A percentile compares a stretch with the other conserved stretches of the same genome.
phyloP scores from a whole-genome alignment of 805 yeast species.

The Lipomyces starkeyi region DNA sequence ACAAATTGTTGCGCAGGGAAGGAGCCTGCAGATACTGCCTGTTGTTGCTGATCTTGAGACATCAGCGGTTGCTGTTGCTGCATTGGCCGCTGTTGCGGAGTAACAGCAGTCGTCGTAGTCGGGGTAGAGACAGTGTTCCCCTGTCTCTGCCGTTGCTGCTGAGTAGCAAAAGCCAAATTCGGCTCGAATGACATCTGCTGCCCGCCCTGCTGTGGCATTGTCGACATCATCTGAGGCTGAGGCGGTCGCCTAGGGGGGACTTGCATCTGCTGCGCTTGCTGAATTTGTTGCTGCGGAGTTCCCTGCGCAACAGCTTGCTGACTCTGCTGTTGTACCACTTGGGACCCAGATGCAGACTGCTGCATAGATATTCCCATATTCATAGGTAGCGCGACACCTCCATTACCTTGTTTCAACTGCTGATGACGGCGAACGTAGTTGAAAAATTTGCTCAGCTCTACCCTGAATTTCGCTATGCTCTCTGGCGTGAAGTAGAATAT shows the following conservation, averaged over 20 bases:
- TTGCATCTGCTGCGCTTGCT: slow-evolving; percentile 5
- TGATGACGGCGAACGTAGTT: slow-evolving; percentile 25
- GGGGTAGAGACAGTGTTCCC: background rate
- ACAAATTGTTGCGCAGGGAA: background rate
- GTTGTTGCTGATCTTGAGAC: slow-evolving; percentile 14
- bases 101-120: background rate
- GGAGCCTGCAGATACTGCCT: background rate
- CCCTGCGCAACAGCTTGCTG: slow-evolving; percentile 11
- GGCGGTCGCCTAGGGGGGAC: background rate
- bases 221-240: background rate
- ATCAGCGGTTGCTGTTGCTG: slow-evolving; percentile 21
- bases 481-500: slow-evolving; percentile 22
- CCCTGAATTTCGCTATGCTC: slow-evolving; percentile 23
- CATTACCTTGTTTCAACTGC: slow-evolving; percentile 14
- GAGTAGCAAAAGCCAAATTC: slow-evolving; percentile 11
- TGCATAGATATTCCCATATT: background rate
- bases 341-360: slow-evolving; percentile 8
- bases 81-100: slow-evolving; percentile 18
- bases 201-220: background rate
- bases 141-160: slow-evolving; percentile 13
- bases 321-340: slow-evolving; percentile 15
- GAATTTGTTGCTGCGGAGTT: slow-evolving; percentile 15
- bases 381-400: background rate
- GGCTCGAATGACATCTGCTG: slow-evolving; percentile 17
- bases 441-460: slow-evolving; percentile 30